phyloP scores from a whole-genome alignment of 257 asterid species.

The Solanum pimpinellifolium region DNA sequence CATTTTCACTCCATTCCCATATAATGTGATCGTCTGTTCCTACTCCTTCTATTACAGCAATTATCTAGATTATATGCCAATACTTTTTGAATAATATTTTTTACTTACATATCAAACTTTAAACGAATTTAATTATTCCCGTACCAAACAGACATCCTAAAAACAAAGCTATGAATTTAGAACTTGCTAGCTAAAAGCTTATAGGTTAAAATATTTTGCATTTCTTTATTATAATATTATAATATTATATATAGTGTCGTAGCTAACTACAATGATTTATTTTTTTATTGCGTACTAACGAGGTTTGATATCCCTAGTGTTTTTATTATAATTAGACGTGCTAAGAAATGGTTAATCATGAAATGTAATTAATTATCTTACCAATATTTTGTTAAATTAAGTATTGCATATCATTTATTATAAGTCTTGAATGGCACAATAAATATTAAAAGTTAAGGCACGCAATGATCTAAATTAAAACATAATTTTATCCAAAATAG shows the following conservation, averaged over 20 bases:
- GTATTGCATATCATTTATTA: not conserved
- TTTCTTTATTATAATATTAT: too few species aligned
- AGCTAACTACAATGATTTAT: not conserved
- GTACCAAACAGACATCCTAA: not conserved
- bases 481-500: not conserved
- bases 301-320: not conserved
- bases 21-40: not conserved
- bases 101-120: not conserved
- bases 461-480: not conserved
- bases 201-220: not conserved
- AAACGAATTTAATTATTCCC: too few species aligned
- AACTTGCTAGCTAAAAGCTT: not conserved
- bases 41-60: too few species aligned
- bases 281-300: not conserved
- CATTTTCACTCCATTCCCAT: too few species aligned
- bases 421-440: not conserved
- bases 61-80: not conserved
- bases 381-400: not conserved
- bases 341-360: not conserved
- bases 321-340: not conserved
- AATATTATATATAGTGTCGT: not conserved
- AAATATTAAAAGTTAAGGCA: not conserved
- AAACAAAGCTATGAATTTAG: not conserved
- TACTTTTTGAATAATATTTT: too few species aligned
- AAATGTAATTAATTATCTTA: not conserved